Percentiles rank a stretch among this genome's conserved stretches.
phyloP scores from a whole-genome alignment of 139 green algal genomes.

The Chlorella sp. region DNA sequence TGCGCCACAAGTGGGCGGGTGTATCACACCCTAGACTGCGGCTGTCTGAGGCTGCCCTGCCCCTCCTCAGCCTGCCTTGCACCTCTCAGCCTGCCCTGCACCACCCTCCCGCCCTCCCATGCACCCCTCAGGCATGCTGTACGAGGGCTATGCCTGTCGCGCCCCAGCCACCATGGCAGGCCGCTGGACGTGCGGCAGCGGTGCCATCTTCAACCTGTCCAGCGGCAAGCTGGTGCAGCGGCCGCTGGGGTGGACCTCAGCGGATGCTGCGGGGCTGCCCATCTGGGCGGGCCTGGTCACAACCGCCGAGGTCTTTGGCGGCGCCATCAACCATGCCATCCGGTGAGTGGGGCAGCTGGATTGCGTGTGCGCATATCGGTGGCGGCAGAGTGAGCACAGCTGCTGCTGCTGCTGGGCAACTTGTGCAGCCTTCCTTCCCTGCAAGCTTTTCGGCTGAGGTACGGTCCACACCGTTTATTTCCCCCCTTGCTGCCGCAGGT shows the following conservation, averaged over 20 bases:
- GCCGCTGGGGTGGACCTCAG: not conserved
- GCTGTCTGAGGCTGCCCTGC: no score
- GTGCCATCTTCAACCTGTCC: not conserved
- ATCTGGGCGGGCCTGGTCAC: not conserved
- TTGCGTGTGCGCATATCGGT: no score
- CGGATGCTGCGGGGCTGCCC: not conserved
- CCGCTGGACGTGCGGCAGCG: not conserved
- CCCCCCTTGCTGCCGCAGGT: not conserved
- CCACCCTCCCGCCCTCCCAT: no score
- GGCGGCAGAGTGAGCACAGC: no score
- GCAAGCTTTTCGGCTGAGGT: no score
- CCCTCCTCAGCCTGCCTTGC: no score
- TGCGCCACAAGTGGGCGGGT: no score
- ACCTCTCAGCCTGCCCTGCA: no score
- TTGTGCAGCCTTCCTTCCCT: no score
- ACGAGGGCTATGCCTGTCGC: slow-evolving; percentile 1
- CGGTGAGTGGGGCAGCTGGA: not conserved
- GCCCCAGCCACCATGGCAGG: not conserved
- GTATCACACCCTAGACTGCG: no score
- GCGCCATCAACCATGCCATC: not conserved
- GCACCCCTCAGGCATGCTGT: not conserved
- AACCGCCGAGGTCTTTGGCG: not conserved
- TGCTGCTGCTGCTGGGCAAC: no score
- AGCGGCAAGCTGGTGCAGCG: slow-evolving; percentile 2
- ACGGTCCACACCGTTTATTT: no score